These are phyloP conservation scores for Linnemannia hyalina DNA, from an alignment of 192 early-diverging fungal genomes.

Conservation along the genomic window DNA sequence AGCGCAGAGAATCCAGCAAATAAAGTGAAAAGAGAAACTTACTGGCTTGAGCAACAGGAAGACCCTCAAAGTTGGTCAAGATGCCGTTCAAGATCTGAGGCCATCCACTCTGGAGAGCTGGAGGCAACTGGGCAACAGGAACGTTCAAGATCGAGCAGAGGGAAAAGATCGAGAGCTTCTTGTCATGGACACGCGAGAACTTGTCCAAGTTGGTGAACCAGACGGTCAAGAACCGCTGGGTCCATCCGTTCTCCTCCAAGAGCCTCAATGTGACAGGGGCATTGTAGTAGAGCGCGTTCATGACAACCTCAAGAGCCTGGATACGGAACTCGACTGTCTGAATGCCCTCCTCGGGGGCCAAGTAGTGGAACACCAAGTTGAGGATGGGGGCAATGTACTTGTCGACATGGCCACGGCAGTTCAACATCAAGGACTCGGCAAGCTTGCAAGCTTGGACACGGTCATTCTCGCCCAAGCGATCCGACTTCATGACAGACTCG, in stretches of 20 bases:
- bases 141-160: conserved; percentile 81
- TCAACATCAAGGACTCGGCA: conserved; percentile 86
- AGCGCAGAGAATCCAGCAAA: not conserved
- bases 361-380: conserved; percentile 73
- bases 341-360: conserved; percentile 71
- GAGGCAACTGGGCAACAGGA: conserved; percentile 78
- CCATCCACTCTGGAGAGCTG: conserved; percentile 79
- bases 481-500: conserved; percentile 85
- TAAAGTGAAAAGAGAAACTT: conserved; percentile 18
- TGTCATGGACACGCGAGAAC: conserved; percentile 93
- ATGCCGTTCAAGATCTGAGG: conserved; percentile 79
- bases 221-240: conserved; percentile 81
- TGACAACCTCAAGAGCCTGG: conserved; percentile 81
- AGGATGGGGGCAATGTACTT: conserved; percentile 80
- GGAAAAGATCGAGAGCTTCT: conserved; percentile 90
- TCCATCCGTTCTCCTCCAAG: conserved; percentile 84
- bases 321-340: conserved; percentile 79
- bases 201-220: conserved; percentile 81
- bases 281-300: conserved; percentile 93
- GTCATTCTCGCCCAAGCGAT: conserved; percentile 81
- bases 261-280: conserved; percentile 79
- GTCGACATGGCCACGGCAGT: conserved; percentile 88
- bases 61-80: conserved; percentile 79
- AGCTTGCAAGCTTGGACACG: conserved; percentile 88
- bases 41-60: conserved; percentile 78